Base-by-base conservation (phyloP, 2,329 filamentous ascomycete genomes). In the Scedosporium boydii region DNA sequence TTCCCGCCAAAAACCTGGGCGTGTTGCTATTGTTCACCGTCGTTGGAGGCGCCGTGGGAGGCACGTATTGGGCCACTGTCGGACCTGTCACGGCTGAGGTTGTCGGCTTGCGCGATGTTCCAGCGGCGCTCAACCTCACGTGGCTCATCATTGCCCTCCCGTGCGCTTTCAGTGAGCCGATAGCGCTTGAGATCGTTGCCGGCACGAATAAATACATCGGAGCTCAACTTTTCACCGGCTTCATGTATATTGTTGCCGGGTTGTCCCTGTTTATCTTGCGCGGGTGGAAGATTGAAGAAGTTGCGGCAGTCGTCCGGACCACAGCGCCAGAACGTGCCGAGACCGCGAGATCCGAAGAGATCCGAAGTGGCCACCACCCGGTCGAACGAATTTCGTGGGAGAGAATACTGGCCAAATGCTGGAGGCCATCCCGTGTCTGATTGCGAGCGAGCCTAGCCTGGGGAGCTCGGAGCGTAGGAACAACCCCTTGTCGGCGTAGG, bases 61-160 rank as follows among this genome's bases (percentile, higher is more conserved):
- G 90, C 6, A 87, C 85, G 0, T 87, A 90, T 67, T 92, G 86
- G 86, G 80, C 84, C 0, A 86, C 87, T 1, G 81, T 88, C 29
- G 86, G 78, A 0, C 89, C 90, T 0, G 84, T 93, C 6, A 83
- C 83, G 4, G 87, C 87, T 2, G 90, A 93, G 72, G 84, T 93
- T 1, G 84, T 93, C 34, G 89, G 89, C 0, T 72, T 93, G 4
- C 81, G 82, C 63, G 75, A 88, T 51, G 78, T 93, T 2, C 87
- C 90, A 1, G 84, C 87, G 69, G 82, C 77, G 0, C 73, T 93
- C 46, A 89, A 85, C 61, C 78, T 93, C 18, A 82, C 86, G 21
- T 93, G 90, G 90, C 69, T 93, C 27, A 78, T 86, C 5, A 79
- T 93, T 16, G 83, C 88, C 4, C 71, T 91, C 9, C 90, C 90